Conservation (phyloP, 495 filamentous ascomycete species). For the Diplogelasinospora grovesii region DNA sequence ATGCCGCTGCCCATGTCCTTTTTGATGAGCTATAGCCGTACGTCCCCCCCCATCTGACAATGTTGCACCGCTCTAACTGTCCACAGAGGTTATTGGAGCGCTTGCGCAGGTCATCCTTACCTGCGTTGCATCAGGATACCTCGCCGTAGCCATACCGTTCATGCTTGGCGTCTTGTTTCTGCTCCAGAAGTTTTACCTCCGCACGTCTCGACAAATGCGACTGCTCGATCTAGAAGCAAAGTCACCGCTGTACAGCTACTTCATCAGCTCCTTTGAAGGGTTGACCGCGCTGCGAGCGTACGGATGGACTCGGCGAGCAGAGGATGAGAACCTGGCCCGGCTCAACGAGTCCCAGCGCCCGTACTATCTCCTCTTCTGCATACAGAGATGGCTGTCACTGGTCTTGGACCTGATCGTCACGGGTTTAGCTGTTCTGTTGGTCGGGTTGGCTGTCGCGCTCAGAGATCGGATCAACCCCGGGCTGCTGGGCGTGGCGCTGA, state of each 20-base stretch:
- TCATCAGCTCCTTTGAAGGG: conserved; percentile 36
- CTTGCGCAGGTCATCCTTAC: conserved; percentile 25
- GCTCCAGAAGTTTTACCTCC: conserved; percentile 50
- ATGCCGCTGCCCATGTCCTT: conserved; percentile 7
- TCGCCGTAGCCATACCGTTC: conserved; percentile 24
- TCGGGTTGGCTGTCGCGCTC: conserved; percentile 34
- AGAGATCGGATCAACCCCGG: conserved; percentile 24
- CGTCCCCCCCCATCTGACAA: neutral
- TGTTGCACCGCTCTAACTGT: neutral
- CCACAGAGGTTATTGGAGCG: neutral
- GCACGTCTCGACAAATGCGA: conserved; percentile 51
- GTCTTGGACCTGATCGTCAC: conserved; percentile 40
- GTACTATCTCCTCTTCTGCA: conserved; percentile 38
- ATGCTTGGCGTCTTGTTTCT: conserved; percentile 33
- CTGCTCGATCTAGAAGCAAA: conserved; percentile 47
- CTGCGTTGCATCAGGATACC: conserved; percentile 19
- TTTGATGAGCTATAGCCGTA: neutral
- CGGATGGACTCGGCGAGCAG: conserved; percentile 32
- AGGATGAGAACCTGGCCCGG: conserved; percentile 37
- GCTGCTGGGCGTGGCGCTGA: conserved; percentile 32
- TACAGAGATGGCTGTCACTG: conserved; percentile 46
- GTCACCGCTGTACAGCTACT: conserved; percentile 29
- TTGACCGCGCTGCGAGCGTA: conserved; percentile 42
- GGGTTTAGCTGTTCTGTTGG: conserved; percentile 30
- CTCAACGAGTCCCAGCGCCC: conserved; percentile 47